These are phyloP conservation scores for Sophora flavescens DNA, from an alignment of 306 rosid genomes.

Conservation along the genomic window DNA sequence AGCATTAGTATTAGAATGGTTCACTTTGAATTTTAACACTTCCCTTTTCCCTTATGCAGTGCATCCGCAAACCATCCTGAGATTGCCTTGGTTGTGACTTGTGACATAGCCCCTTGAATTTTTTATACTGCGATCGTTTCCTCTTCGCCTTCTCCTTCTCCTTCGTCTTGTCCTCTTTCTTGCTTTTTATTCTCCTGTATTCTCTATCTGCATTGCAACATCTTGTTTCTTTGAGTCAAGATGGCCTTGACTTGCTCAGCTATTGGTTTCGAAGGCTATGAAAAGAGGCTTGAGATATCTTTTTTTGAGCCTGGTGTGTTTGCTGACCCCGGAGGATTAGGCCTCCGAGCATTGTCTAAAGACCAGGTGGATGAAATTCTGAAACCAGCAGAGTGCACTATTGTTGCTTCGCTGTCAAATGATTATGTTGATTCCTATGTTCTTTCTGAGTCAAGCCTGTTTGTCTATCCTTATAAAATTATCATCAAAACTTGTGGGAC, in stretches of 20 bases:
- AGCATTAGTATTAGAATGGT: constrained; percentile 1
- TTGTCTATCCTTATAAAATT: constrained; percentile 77
- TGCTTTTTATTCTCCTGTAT: constrained; percentile 32
- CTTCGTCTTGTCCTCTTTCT: neutral
- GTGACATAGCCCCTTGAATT: constrained; percentile 53
- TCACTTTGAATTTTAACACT: neutral
- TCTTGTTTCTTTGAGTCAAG: constrained; percentile 42
- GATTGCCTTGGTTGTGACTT: constrained; percentile 31
- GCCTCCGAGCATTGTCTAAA: constrained; percentile 75
- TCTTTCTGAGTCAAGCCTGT: constrained; percentile 94
- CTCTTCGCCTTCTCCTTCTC: neutral
- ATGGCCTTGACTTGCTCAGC: constrained; percentile 77
- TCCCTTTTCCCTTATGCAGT: constrained; percentile 61
- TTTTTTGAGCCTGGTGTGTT: constrained; percentile 73
- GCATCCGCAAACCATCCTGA: constrained; percentile 97
- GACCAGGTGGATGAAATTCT: constrained; percentile 83
- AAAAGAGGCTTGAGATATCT: constrained; percentile 91
- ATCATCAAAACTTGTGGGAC: constrained; percentile 97
- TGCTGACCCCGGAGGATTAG: constrained; percentile 74
- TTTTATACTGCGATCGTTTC: constrained; percentile 1
- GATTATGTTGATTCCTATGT: constrained; percentile 87
- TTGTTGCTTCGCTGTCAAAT: constrained; percentile 81
- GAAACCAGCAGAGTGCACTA: constrained; percentile 89
- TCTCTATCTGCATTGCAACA: constrained; percentile 32
- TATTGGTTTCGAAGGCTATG: constrained; percentile 96